A percentile compares a stretch with the other conserved stretches of the same genome.
Conservation (phyloP, 2,329 filamentous ascomycete species). For the Xylaria sp. region DNA sequence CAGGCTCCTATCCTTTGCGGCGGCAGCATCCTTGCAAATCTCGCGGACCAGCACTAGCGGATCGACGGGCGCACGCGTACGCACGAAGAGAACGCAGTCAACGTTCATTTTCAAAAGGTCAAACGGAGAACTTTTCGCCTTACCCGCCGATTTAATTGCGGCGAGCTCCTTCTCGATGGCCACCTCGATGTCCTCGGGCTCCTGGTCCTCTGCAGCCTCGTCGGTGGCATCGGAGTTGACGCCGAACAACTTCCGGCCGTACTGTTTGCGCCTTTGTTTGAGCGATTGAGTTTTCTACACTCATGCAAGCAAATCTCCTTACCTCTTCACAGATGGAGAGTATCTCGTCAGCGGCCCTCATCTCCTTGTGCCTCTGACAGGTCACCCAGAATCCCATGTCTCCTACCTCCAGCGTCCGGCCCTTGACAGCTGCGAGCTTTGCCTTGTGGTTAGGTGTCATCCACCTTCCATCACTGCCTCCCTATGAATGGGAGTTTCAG, state of each 20-base stretch:
- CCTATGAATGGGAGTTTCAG: conserved; percentile 47
- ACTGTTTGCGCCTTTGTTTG: conserved; percentile 57
- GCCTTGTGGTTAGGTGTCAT: conserved; percentile 68
- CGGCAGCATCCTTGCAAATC: conserved; percentile 66
- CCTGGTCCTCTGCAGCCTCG: conserved; percentile 54
- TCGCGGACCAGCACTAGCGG: conserved; percentile 63
- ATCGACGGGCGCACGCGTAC: conserved; percentile 64
- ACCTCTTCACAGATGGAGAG: conserved; percentile 74
- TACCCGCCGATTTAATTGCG: conserved; percentile 62
- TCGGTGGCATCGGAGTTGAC: conserved; percentile 53
- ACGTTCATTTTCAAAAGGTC: conserved; percentile 64
- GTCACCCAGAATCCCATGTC: conserved; percentile 83
- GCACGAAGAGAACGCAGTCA: conserved; percentile 73
- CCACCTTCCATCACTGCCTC: conserved; percentile 68
- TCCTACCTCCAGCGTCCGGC: conserved; percentile 67
- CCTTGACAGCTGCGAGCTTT: conserved; percentile 55
- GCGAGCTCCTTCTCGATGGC: conserved; percentile 78
- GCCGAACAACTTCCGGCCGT: conserved; percentile 70
- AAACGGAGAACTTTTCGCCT: conserved; percentile 60
- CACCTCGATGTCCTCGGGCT: conserved; percentile 73
- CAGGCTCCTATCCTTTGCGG: conserved; percentile 53
- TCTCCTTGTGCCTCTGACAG: conserved; percentile 76
- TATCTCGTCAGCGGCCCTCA: conserved; percentile 75
- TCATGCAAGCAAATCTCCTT: conserved; percentile 40
- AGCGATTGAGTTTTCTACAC: conserved; percentile 32